Evolutionary conservation across 116 monocot genomes (phyloP).

Genomic region (Trichopus zeylanicus): DNA sequence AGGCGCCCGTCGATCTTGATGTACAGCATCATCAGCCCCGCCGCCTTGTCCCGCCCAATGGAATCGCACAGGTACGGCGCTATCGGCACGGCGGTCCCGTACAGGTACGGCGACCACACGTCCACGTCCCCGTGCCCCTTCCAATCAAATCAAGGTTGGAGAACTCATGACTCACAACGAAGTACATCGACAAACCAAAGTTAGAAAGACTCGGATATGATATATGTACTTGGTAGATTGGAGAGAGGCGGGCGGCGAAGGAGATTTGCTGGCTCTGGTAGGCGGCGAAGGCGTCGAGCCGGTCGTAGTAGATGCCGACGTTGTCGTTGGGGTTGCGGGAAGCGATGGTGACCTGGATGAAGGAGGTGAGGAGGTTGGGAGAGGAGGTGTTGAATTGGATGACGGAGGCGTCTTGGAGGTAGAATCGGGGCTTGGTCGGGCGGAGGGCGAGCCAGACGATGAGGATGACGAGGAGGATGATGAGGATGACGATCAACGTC

Average conservation of each 20-base stretch:
- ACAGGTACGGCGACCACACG: constrained; percentile 30
- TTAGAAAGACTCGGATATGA: too few relatives aligned
- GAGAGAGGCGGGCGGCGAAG: constrained; percentile 24
- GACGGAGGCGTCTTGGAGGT: constrained; percentile 14
- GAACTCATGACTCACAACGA: too few relatives aligned
- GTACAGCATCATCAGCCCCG: constrained; percentile 40
- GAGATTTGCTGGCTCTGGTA: constrained; percentile 74
- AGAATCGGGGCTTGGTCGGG: constrained; percentile 18
- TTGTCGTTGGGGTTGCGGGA: constrained; percentile 19
- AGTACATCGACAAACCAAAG: too few relatives aligned
- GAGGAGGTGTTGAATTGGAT: constrained; percentile 19
- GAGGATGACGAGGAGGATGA: constrained; percentile 21
- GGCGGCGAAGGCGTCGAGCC: constrained; percentile 42
- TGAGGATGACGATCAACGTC: constrained; percentile 20
- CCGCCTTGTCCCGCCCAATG: constrained; percentile 32
- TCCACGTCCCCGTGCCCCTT: not conserved
- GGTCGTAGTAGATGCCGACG: constrained; percentile 68
- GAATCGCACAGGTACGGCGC: constrained; percentile 33
- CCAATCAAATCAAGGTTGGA: constrained; percentile 28
- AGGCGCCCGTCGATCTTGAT: constrained; percentile 52
- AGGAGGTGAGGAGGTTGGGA: not conserved
- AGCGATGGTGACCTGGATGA: not conserved
- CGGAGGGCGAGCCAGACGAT: constrained; percentile 27
- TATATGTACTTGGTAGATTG: constrained; percentile 54
- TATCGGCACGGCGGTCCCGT: constrained; percentile 44